Conservation (phyloP, 1,284 basidiomycete genomes). For the Mixia osmundae region DNA sequence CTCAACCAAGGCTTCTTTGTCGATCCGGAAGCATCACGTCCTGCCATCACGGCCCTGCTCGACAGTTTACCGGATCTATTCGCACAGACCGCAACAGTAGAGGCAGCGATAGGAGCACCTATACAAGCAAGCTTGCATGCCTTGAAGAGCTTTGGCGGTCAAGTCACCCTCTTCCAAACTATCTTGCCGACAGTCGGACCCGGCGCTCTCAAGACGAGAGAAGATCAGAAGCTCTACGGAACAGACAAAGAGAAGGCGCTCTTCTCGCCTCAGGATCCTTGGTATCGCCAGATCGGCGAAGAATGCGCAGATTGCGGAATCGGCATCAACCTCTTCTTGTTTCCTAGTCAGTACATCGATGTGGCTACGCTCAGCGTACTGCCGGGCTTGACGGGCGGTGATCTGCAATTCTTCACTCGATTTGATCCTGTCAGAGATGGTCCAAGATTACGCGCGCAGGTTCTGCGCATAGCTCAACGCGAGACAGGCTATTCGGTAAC, state of each 20-base stretch:
- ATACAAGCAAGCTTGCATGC: conserved; percentile 47
- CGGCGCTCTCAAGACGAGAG: conserved; percentile 35
- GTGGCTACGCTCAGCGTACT: conserved; percentile 59
- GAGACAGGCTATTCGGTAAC: conserved; percentile 60
- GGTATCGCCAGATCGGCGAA: conserved; percentile 62
- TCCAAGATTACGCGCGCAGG: conserved; percentile 41
- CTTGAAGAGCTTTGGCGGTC: conserved; percentile 61
- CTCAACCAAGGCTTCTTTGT: conserved; percentile 53
- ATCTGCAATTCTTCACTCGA: conserved; percentile 75
- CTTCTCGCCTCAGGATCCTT: conserved; percentile 46
- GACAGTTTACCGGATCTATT: conserved; percentile 42
- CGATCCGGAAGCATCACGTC: conserved; percentile 40
- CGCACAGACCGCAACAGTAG: conserved; percentile 28
- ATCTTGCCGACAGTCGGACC: conserved; percentile 54
- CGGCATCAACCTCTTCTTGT: conserved; percentile 72
- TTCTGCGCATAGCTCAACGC: conserved; percentile 44
- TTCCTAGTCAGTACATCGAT: conserved; percentile 61
- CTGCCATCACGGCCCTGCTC: conserved; percentile 24
- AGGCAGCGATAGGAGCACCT: conserved; percentile 55
- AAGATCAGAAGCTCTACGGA: conserved; percentile 54
- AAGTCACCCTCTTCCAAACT: conserved; percentile 58
- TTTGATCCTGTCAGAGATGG: conserved; percentile 53
- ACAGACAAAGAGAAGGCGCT: conserved; percentile 70
- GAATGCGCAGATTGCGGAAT: conserved; percentile 75
- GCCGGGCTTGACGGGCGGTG: conserved; percentile 63